These are phyloP conservation scores for Amorphotheca resinae DNA, from an alignment of 495 filamentous ascomycete species.

Conservation along the genomic window DNA sequence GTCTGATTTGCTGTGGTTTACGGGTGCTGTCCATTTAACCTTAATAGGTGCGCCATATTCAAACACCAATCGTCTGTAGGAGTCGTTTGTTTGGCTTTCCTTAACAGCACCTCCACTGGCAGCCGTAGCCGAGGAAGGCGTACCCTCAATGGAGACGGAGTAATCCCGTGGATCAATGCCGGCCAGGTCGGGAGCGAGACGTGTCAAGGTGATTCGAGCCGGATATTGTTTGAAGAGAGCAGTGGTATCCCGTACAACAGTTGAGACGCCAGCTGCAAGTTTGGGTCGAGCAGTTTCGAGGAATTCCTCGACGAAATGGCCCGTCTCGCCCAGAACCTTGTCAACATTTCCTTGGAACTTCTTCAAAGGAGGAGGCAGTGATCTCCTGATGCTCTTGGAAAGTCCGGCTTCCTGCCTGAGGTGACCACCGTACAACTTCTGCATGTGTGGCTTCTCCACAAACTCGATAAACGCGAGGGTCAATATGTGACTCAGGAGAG, in stretches of 20 bases:
- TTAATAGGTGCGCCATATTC: slow-evolving; percentile 87
- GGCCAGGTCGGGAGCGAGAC: slow-evolving; percentile 67
- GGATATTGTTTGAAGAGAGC: slow-evolving; percentile 85
- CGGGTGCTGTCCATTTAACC: slow-evolving; percentile 84
- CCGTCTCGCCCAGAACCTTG: slow-evolving; percentile 70
- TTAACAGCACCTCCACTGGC: slow-evolving; percentile 28
- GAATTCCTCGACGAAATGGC: slow-evolving; percentile 82
- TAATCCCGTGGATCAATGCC: slow-evolving; percentile 81
- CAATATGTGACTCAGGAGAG: slow-evolving; percentile 71
- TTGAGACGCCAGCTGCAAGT: slow-evolving; percentile 72
- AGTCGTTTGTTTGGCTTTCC: slow-evolving; percentile 25
- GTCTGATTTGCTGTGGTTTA: slow-evolving; percentile 83
- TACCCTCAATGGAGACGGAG: slow-evolving; percentile 59
- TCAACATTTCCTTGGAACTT: slow-evolving; percentile 73
- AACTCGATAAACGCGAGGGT: slow-evolving; percentile 82
- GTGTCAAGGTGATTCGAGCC: slow-evolving; percentile 72
- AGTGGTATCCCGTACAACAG: slow-evolving; percentile 78
- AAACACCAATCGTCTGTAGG: slow-evolving; percentile 61
- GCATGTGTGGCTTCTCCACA: slow-evolving; percentile 95
- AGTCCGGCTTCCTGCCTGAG: slow-evolving; percentile 81
- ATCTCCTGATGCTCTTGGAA: slow-evolving; percentile 76
- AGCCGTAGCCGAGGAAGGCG: slow-evolving; percentile 35
- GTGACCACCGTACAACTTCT: slow-evolving; percentile 83
- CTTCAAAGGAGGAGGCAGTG: slow-evolving; percentile 66
- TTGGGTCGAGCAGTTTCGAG: slow-evolving; percentile 79